Conservation (phyloP, 2,329 filamentous ascomycete species). For the Diplocarpon rosae region DNA sequence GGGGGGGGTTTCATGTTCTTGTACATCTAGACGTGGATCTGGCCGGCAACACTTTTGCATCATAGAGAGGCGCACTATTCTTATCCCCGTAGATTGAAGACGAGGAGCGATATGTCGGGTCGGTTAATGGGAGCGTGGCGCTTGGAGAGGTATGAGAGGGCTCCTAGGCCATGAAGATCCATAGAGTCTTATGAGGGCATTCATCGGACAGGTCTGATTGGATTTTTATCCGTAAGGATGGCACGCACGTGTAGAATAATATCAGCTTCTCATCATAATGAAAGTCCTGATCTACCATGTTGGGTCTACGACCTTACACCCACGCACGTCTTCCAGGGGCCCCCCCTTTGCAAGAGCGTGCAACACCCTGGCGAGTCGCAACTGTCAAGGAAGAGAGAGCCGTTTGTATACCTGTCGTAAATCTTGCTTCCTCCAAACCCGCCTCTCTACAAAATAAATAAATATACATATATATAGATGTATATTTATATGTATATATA, state of each 20-base stretch:
- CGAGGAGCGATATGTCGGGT: neutral
- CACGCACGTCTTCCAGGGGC: too few relatives aligned
- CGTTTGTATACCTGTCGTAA: too few relatives aligned
- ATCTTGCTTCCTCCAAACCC: too few relatives aligned
- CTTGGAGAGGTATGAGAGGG: neutral
- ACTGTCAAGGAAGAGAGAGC: too few relatives aligned
- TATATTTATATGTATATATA: too few relatives aligned
- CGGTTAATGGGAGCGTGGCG: neutral
- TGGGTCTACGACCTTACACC: too few relatives aligned
- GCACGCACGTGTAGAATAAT: slow-evolving; percentile 3
- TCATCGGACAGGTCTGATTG: neutral
- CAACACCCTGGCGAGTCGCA: too few relatives aligned
- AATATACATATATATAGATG: too few relatives aligned
- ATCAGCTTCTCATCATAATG: too few relatives aligned
- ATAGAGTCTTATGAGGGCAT: slow-evolving; percentile 1
- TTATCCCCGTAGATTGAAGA: neutral
- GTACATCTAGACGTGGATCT: slow-evolving; percentile 3
- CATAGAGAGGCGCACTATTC: neutral
- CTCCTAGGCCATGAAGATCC: neutral
- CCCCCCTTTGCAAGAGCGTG: too few relatives aligned
- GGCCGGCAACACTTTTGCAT: slow-evolving; percentile 1
- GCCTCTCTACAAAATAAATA: too few relatives aligned
- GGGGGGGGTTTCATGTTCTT: slow-evolving; percentile 5
- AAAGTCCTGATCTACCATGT: too few relatives aligned
- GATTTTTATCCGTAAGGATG: slow-evolving; percentile 1